A percentile compares a stretch with the other conserved stretches of the same genome.
These are phyloP conservation scores for Penicillium sp. DNA, from an alignment of 2,329 filamentous ascomycete species.

Conservation along the genomic window DNA sequence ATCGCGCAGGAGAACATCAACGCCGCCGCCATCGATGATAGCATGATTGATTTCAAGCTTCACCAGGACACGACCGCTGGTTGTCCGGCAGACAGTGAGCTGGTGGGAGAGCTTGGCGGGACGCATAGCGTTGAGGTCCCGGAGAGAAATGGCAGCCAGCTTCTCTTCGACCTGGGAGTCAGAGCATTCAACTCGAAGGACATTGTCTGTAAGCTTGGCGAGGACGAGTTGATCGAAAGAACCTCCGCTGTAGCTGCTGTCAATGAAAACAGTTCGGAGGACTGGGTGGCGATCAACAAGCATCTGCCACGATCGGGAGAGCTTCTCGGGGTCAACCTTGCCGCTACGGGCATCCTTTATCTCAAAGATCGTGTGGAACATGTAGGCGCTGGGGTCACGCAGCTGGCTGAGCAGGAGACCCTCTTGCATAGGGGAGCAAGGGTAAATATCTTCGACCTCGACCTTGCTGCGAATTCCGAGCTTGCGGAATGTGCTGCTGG, in stretches of 20 bases:
- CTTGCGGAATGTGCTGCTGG: slow-evolving; percentile 34
- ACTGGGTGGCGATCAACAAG: slow-evolving; percentile 35
- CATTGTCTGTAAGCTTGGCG: slow-evolving; percentile 23
- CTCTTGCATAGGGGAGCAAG: slow-evolving; percentile 39
- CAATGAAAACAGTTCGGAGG: slow-evolving; percentile 35
- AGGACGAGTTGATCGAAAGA: slow-evolving; percentile 41
- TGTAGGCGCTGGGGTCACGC: slow-evolving; percentile 35
- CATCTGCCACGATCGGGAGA: slow-evolving; percentile 34
- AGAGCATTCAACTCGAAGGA: slow-evolving; percentile 31
- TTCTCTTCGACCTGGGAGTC: slow-evolving; percentile 28
- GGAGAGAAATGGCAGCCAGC: slow-evolving; percentile 29
- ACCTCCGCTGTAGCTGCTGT: slow-evolving; percentile 34
- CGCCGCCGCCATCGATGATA: slow-evolving; percentile 38
- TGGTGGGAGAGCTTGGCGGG: slow-evolving; percentile 35
- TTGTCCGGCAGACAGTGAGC: slow-evolving; percentile 34
- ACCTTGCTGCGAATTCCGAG: slow-evolving; percentile 32
- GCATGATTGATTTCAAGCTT: slow-evolving; percentile 42
- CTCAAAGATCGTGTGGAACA: slow-evolving; percentile 38
- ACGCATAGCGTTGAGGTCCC: slow-evolving; percentile 24
- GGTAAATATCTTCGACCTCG: slow-evolving; percentile 37
- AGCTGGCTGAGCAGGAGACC: slow-evolving; percentile 40
- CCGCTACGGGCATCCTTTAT: slow-evolving; percentile 22
- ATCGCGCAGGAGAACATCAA: slow-evolving; percentile 34
- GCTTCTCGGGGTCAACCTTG: slow-evolving; percentile 26
- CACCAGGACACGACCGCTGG: slow-evolving; percentile 30